Evolutionary conservation across 2,329 filamentous ascomycete species (phyloP).

Genomic region (Aspergillus tamarii): DNA sequence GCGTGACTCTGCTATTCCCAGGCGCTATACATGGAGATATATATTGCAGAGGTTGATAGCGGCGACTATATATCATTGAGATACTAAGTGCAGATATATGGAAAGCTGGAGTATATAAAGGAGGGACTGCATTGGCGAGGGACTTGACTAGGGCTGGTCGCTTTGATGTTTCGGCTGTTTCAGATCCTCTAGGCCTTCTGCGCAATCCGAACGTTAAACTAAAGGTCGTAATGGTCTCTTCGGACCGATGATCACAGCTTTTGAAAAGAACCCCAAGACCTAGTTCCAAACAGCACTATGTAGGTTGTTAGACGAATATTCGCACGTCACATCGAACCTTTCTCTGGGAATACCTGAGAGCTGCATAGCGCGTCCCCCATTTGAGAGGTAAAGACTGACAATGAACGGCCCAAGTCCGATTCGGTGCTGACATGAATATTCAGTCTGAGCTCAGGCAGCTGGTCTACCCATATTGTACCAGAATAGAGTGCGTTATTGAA

Average conservation of each 20-base stretch:
- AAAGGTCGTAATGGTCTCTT: slow-evolving; percentile 10
- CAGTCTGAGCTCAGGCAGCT: slow-evolving; percentile 32
- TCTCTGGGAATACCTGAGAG: slow-evolving; percentile 25
- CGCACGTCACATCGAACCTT: background rate
- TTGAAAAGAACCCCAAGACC: slow-evolving; percentile 30
- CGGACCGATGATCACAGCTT: slow-evolving; percentile 13
- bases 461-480: slow-evolving; percentile 31
- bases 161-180: slow-evolving; percentile 2
- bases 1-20: background rate
- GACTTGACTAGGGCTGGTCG: slow-evolving; percentile 25
- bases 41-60: background rate
- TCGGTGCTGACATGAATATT: slow-evolving; percentile 26
- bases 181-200: slow-evolving; percentile 3
- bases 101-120: slow-evolving; percentile 18
- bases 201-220: slow-evolving; percentile 28
- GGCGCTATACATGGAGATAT: background rate
- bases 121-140: slow-evolving; percentile 19
- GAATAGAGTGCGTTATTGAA: slow-evolving; percentile 14
- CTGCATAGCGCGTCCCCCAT: slow-evolving; percentile 28
- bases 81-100: slow-evolving; percentile 28
- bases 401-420: background rate
- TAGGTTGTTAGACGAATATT: background rate
- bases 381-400: slow-evolving; percentile 16
- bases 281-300: slow-evolving; percentile 38
- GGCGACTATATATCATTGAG: slow-evolving; percentile 19